These are phyloP conservation scores for Aureobasidium uvarum DNA, from an alignment of 2,329 filamentous ascomycete species.

Conservation along the genomic window DNA sequence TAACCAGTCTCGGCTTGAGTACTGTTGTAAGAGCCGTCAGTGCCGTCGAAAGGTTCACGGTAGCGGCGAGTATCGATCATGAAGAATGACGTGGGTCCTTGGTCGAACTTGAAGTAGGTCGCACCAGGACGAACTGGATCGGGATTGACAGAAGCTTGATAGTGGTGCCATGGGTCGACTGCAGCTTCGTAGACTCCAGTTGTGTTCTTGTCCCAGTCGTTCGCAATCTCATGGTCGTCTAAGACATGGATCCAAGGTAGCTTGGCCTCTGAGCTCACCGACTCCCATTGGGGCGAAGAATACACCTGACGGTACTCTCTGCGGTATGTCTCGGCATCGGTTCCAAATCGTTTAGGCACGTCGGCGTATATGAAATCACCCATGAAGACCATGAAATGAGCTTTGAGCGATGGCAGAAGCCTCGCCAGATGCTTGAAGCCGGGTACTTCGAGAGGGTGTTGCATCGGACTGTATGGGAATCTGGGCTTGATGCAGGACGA, in stretches of 20 bases:
- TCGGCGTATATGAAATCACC: slow-evolving; percentile 91
- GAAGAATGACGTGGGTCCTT: slow-evolving; percentile 92
- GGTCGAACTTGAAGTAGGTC: slow-evolving; percentile 85
- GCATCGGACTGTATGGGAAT: slow-evolving; percentile 83
- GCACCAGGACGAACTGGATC: slow-evolving; percentile 60
- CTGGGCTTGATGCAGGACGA: slow-evolving; percentile 90
- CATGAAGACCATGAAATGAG: slow-evolving; percentile 70
- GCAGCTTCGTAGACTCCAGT: slow-evolving; percentile 78
- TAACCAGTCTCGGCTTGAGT: slow-evolving; percentile 45
- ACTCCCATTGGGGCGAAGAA: slow-evolving; percentile 84
- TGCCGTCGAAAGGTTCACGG: slow-evolving; percentile 64
- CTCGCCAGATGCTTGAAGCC: slow-evolving; percentile 74
- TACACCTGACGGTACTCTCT: slow-evolving; percentile 96
- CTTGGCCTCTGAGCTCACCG: slow-evolving; percentile 26
- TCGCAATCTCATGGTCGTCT: slow-evolving; percentile 94
- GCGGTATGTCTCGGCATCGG: slow-evolving; percentile 71
- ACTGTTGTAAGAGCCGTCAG: slow-evolving; percentile 51
- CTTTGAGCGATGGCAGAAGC: slow-evolving; percentile 67
- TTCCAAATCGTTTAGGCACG: slow-evolving; percentile 77
- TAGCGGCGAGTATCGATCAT: slow-evolving; percentile 90
- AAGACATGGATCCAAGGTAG: slow-evolving; percentile 98
- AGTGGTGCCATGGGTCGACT: slow-evolving; percentile 79
- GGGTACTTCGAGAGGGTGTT: slow-evolving; percentile 77
- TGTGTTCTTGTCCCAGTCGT: slow-evolving; percentile 84
- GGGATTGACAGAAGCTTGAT: slow-evolving; percentile 82